These are phyloP conservation scores for Gaertneriomyces semiglobifer DNA, from an alignment of 192 early-diverging fungal genomes.

Conservation along the genomic window DNA sequence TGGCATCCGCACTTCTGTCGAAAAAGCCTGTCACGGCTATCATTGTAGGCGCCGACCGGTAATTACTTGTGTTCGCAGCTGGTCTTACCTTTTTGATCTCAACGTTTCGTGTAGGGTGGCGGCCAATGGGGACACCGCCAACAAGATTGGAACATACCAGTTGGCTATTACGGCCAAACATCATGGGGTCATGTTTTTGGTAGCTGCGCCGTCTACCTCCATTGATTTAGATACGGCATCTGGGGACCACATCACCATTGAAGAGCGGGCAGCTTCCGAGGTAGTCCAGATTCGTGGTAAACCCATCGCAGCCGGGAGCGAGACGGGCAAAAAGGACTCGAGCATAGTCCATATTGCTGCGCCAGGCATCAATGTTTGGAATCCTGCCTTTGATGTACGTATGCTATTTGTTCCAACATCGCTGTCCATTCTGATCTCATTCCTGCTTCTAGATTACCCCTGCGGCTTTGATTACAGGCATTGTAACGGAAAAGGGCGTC, in stretches of 20 bases:
- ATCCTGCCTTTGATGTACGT: conserved; percentile 86
- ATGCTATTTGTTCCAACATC: conserved; percentile 3
- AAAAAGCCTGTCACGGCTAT: conserved; percentile 71
- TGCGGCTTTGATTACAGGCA: conserved; percentile 76
- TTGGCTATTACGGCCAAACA: conserved; percentile 85
- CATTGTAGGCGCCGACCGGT: conserved; percentile 92
- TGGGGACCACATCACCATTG: conserved; percentile 83
- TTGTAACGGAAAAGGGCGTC: conserved; percentile 91
- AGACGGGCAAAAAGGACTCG: conserved; percentile 39
- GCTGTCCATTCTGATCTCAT: conserved; percentile 14
- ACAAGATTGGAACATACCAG: conserved; percentile 99
- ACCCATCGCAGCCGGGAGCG: conserved; percentile 35
- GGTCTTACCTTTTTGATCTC: background rate
- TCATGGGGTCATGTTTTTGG: conserved; percentile 85
- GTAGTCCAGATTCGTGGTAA: conserved; percentile 65
- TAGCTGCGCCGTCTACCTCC: conserved; percentile 91
- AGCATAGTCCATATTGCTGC: conserved; percentile 73
- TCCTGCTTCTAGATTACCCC: conserved; percentile 67
- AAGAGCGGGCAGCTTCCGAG: conserved; percentile 71
- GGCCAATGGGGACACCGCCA: conserved; percentile 95
- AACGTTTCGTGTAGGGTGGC: conserved; percentile 56
- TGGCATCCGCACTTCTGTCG: conserved; percentile 78
- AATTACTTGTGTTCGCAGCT: background rate
- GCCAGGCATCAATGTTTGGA: conserved; percentile 86
- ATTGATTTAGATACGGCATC: conserved; percentile 72